Conservation (phyloP, 345 rosid genomes). For the Stellera chamaejasme region DNA sequence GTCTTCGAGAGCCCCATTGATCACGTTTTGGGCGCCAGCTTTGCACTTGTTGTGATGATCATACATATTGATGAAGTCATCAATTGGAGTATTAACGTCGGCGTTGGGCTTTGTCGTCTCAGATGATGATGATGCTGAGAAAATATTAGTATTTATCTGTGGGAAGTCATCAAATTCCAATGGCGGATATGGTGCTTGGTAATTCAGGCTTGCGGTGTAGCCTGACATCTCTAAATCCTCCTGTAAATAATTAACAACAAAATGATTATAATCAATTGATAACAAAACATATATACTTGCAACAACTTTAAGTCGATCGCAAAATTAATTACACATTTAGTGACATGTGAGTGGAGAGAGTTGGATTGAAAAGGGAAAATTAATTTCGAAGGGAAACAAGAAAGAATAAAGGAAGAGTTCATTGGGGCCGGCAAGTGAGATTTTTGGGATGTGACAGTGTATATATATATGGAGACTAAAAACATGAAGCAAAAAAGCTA, state of each 20-base stretch:
- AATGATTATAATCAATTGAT: too few relatives aligned
- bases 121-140: too few relatives aligned
- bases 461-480: slow-evolving; percentile 14
- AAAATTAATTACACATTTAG: too few relatives aligned
- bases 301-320: too few relatives aligned
- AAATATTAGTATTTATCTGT: slow-evolving; percentile 24
- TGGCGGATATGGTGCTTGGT: slow-evolving; percentile 37
- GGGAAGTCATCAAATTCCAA: slow-evolving; percentile 47
- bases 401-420: neutral
- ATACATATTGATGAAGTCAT: slow-evolving; percentile 18
- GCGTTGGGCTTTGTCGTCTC: slow-evolving; percentile 16
- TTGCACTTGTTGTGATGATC: slow-evolving; percentile 16
- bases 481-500: too few relatives aligned
- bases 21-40: slow-evolving; percentile 17
- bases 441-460: neutral
- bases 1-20: slow-evolving; percentile 37
- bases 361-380: neutral
- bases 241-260: slow-evolving; percentile 15
- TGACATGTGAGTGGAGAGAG: too few relatives aligned
- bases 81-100: neutral
- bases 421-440: slow-evolving; percentile 3
- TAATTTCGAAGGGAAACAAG: neutral
- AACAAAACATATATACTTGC: too few relatives aligned
- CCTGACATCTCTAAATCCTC: slow-evolving; percentile 29
- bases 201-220: slow-evolving; percentile 17